phyloP scores from a whole-genome alignment of 2,329 filamentous ascomycete species.

The Botrytis byssoidea region DNA sequence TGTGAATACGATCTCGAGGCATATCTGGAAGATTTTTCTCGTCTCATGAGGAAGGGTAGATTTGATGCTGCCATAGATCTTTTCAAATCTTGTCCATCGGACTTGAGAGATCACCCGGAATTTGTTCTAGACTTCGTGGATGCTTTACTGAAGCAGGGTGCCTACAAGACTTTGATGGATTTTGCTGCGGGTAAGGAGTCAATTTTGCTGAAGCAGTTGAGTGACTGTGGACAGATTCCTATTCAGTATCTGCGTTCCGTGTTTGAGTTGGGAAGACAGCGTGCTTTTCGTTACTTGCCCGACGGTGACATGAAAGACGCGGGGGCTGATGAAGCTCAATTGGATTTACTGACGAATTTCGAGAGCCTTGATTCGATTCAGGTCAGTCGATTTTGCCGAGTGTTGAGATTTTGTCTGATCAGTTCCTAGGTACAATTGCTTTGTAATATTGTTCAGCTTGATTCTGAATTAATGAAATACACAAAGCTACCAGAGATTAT shows the following conservation, averaged over 20 bases:
- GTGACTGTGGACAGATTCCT: neutral
- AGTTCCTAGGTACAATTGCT: neutral
- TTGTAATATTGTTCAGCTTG: neutral
- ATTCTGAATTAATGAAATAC: neutral
- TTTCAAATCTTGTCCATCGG: neutral
- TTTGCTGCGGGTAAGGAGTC: neutral
- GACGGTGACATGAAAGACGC: neutral
- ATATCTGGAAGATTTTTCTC: neutral
- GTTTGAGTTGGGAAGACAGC: neutral
- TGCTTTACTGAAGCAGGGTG: neutral
- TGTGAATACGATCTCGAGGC: neutral
- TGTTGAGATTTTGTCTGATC: neutral
- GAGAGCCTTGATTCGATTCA: neutral
- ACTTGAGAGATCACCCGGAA: neutral
- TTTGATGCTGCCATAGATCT: neutral
- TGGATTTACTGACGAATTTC: neutral
- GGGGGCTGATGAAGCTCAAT: neutral
- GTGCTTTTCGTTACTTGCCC: neutral
- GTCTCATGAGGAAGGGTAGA: neutral
- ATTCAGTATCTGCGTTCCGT: neutral
- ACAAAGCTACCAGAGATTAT: neutral
- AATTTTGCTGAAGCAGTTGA: neutral
- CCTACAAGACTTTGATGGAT: neutral
- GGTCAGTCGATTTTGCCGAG: neutral
- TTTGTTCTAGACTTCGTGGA: neutral